Evolutionary conservation across 108 stramenopile species (phyloP).

Genomic region (Cyclotella sp.): DNA sequence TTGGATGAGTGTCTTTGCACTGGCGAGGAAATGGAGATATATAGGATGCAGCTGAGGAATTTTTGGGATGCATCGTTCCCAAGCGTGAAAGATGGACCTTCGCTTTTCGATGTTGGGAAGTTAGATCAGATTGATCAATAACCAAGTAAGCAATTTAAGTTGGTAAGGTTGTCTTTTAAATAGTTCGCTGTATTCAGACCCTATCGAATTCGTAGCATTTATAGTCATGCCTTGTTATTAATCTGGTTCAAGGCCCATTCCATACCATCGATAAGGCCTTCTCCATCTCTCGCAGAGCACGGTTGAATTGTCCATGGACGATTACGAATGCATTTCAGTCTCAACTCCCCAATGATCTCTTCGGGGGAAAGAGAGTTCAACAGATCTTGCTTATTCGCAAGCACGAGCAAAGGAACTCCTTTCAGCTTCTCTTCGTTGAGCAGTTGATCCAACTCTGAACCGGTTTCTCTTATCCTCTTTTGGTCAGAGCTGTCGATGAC

Average conservation of each 20-base stretch:
- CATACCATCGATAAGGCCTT: constrained; percentile 70
- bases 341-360: constrained; percentile 69
- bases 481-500: constrained; percentile 64
- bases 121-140: constrained; percentile 54
- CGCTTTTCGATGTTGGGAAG: constrained; percentile 57
- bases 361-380: constrained; percentile 58
- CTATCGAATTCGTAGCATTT: background rate
- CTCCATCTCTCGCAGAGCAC: constrained; percentile 78
- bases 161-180: too few species aligned
- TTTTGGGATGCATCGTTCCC: constrained; percentile 49
- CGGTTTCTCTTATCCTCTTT: constrained; percentile 61
- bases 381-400: constrained; percentile 82
- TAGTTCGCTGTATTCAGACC: background rate
- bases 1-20: constrained; percentile 79
- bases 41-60: constrained; percentile 61
- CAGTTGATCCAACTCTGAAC: constrained; percentile 51
- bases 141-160: background rate
- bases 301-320: constrained; percentile 56
- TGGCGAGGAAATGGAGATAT: constrained; percentile 72
- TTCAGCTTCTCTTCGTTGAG: constrained; percentile 64
- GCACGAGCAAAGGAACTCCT: constrained; percentile 64
- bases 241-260: constrained; percentile 57
- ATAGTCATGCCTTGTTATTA: constrained; percentile 4
- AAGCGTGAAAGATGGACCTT: constrained; percentile 23
- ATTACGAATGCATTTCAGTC: constrained; percentile 31